phyloP scores from a whole-genome alignment of 2,329 filamentous ascomycete species.

The Coleophoma crateriformis region DNA sequence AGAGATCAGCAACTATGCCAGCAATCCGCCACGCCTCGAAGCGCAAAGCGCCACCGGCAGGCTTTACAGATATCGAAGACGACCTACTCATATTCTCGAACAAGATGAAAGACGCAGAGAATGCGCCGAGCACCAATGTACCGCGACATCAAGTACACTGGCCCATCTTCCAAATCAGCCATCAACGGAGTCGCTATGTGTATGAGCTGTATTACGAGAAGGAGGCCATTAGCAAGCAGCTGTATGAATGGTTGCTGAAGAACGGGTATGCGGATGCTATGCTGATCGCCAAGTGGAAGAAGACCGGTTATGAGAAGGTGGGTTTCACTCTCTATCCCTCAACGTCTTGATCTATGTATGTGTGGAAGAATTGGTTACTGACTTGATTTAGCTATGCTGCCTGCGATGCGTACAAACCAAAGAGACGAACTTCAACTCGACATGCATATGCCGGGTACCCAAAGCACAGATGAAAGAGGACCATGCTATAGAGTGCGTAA shows the following conservation, averaged over 20 bases:
- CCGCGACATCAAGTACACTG: conserved; percentile 86
- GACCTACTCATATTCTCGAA: conserved; percentile 80
- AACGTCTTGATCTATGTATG: too few species aligned
- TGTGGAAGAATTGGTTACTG: too few species aligned
- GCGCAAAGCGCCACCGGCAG: conserved; percentile 77
- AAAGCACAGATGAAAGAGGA: conserved; percentile 85
- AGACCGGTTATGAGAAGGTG: conserved; percentile 97
- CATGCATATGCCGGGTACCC: conserved; percentile 94
- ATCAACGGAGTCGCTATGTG: conserved; percentile 87
- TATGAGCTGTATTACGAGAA: conserved; percentile 99
- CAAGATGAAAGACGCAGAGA: conserved; percentile 95
- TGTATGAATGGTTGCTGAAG: conserved; percentile 97
- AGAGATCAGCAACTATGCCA: conserved; percentile 50
- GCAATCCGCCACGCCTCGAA: conserved; percentile 70
- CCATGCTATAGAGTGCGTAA: conserved; percentile 88
- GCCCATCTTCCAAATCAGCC: conserved; percentile 96
- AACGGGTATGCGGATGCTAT: conserved; percentile 93
- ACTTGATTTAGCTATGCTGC: conserved; percentile 68
- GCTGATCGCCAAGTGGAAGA: conserved; percentile 99
- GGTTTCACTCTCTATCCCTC: conserved; percentile 12
- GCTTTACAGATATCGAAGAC: conserved; percentile 84
- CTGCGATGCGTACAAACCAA: conserved; percentile 97
- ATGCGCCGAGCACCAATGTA: conserved; percentile 74
- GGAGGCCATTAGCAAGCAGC: conserved; percentile 83
- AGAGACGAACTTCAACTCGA: conserved; percentile 97